Conservation (phyloP, 2,329 filamentous ascomycete species). For the Camptophora hylomeconis region DNA sequence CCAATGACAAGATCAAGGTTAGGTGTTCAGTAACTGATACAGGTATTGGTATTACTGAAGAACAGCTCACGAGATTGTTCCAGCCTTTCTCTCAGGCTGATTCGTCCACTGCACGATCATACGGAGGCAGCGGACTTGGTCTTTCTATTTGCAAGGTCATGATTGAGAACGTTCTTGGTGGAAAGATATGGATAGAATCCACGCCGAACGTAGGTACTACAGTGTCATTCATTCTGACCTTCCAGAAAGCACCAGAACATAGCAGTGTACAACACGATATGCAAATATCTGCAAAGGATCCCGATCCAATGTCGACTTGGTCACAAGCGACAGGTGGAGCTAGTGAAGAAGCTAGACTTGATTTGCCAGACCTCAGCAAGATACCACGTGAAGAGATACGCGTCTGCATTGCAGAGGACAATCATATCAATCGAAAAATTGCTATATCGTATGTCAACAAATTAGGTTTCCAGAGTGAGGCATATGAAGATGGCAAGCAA, state of each 20-base stretch:
- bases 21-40: slow-evolving; percentile 46
- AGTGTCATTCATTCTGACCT: slow-evolving; percentile 62
- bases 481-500: slow-evolving; percentile 69
- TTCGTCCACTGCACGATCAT: slow-evolving; percentile 51
- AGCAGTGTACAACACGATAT: slow-evolving; percentile 38
- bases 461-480: slow-evolving; percentile 74
- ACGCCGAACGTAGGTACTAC: slow-evolving; percentile 42
- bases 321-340: slow-evolving; percentile 32
- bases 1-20: slow-evolving; percentile 20
- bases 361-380: slow-evolving; percentile 53
- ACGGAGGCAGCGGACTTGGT: slow-evolving; percentile 39
- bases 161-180: slow-evolving; percentile 48
- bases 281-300: slow-evolving; percentile 26
- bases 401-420: slow-evolving; percentile 85
- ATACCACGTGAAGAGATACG: slow-evolving; percentile 67
- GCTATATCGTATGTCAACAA: slow-evolving; percentile 32
- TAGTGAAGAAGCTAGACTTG: slow-evolving; percentile 29
- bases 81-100: slow-evolving; percentile 49
- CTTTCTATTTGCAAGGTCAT: slow-evolving; percentile 51
- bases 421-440: slow-evolving; percentile 32
- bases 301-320: slow-evolving; percentile 44
- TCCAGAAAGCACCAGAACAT: slow-evolving; percentile 65
- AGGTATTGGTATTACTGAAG: slow-evolving; percentile 51
- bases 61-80: slow-evolving; percentile 51
- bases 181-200: slow-evolving; percentile 46